These are phyloP conservation scores for Penicillium sp. DNA, from an alignment of 2,329 filamentous ascomycete genomes.

Conservation along the genomic window DNA sequence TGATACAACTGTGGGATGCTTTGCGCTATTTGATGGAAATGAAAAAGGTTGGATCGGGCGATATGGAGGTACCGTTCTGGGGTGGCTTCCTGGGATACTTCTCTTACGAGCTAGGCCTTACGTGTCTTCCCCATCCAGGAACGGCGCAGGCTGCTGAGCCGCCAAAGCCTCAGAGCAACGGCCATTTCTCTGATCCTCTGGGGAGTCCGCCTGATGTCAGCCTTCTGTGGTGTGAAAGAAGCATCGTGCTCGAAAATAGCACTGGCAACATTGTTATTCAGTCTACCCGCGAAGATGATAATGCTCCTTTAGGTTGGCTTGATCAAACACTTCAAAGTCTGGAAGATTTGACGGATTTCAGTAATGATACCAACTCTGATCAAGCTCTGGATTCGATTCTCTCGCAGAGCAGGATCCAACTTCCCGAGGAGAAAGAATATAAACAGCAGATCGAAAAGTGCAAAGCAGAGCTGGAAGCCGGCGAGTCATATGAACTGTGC, in stretches of 20 bases:
- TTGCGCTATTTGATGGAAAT: conserved; percentile 43
- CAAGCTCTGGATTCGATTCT: conserved; percentile 36
- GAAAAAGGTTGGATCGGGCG: conserved; percentile 39
- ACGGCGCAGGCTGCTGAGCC: conserved; percentile 38
- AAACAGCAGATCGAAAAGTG: conserved; percentile 68
- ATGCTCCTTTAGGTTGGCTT: conserved; percentile 51
- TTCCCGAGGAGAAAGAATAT: conserved; percentile 56
- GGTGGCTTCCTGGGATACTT: conserved; percentile 84
- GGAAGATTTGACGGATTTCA: conserved; percentile 15
- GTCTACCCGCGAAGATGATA: conserved; percentile 53
- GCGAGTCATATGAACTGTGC: conserved; percentile 84
- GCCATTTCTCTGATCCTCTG: conserved; percentile 8
- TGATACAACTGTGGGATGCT: conserved; percentile 36
- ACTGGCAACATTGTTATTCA: conserved; percentile 67
- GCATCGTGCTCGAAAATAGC: conserved; percentile 74
- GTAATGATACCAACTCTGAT: conserved; percentile 16
- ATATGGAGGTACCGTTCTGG: conserved; percentile 62
- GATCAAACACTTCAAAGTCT: conserved; percentile 32
- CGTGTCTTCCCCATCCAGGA: conserved; percentile 50
- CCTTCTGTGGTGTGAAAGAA: conserved; percentile 74
- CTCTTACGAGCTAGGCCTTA: conserved; percentile 79
- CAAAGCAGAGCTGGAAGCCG: conserved; percentile 71
- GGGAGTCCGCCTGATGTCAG: conserved; percentile 67
- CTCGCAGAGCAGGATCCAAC: conserved; percentile 28
- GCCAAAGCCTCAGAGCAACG: background rate